Conservation (phyloP, 768 basidiomycete genomes). For the Tulasnella sp. region DNA sequence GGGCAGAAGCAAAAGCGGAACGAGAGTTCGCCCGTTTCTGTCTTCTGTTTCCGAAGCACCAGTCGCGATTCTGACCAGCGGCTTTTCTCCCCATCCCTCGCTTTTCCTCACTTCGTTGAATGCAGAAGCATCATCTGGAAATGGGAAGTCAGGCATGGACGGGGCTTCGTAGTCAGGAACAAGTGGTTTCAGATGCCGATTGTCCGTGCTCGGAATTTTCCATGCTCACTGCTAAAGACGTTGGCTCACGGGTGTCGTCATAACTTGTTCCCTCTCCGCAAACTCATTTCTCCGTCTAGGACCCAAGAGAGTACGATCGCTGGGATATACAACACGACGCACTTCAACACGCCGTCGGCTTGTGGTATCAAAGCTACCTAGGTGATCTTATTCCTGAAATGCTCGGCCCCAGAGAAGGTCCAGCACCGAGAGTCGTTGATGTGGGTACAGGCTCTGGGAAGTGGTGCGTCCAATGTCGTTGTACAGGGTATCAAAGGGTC, state of each 20-base stretch:
- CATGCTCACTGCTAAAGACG: background rate
- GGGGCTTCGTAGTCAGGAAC: conserved; percentile 1
- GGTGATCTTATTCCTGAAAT: background rate
- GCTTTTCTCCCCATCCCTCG: background rate
- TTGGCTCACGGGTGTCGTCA: background rate
- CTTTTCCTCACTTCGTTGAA: background rate
- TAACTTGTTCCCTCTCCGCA: background rate
- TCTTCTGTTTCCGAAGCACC: background rate
- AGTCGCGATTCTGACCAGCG: background rate
- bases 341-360: background rate
- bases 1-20: background rate
- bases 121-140: background rate
- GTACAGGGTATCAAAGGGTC: background rate
- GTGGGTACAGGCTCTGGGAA: background rate
- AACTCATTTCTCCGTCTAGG: background rate
- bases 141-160: background rate
- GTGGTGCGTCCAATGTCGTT: background rate
- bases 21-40: background rate
- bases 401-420: background rate
- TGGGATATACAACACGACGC: background rate
- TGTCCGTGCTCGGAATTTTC: background rate
- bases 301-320: background rate
- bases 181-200: background rate
- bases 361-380: background rate
- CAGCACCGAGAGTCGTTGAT: background rate